These are phyloP conservation scores for Coemansia biformis DNA, from an alignment of 192 early-diverging fungal genomes.

Conservation along the genomic window DNA sequence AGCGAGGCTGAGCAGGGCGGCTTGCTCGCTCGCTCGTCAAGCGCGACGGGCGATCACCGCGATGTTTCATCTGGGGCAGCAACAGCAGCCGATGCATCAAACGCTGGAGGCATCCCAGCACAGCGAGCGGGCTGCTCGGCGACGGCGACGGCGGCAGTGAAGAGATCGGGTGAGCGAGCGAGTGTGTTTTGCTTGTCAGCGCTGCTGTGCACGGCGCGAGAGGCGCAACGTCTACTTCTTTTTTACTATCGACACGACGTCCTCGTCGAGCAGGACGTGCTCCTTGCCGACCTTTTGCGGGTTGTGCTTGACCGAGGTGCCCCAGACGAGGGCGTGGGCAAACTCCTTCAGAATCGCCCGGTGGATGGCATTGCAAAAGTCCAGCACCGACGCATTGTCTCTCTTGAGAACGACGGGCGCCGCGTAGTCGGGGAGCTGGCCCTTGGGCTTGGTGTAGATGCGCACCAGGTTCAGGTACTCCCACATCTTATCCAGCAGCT, in stretches of 20 bases:
- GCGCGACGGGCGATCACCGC: too few relatives aligned
- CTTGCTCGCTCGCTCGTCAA: too few relatives aligned
- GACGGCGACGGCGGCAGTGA: too few relatives aligned
- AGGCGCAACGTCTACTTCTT: too few relatives aligned
- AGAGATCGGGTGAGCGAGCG: too few relatives aligned
- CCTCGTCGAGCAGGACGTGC: constrained; percentile 86
- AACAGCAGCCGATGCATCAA: too few relatives aligned
- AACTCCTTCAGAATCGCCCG: constrained; percentile 88
- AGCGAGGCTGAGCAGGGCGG: too few relatives aligned
- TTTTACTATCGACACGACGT: constrained; percentile 91
- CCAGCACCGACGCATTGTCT: constrained; percentile 65
- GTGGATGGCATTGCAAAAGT: constrained; percentile 97
- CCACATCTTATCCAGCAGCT: constrained; percentile 82
- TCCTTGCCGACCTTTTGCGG: constrained; percentile 98
- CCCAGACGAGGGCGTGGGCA: constrained; percentile 94
- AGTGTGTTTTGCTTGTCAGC: too few relatives aligned
- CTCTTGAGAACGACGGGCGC: constrained; percentile 85
- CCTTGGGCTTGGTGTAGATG: constrained; percentile 90
- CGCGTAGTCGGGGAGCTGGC: constrained; percentile 89
- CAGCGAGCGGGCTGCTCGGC: too few relatives aligned
- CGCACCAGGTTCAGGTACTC: constrained; percentile 71
- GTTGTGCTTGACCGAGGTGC: constrained; percentile 89
- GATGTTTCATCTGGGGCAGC: too few relatives aligned
- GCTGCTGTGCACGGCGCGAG: too few relatives aligned
- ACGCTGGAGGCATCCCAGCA: too few relatives aligned